Base-by-base conservation (phyloP, 495 filamentous ascomycete species). In the Margaritispora aquatica region DNA sequence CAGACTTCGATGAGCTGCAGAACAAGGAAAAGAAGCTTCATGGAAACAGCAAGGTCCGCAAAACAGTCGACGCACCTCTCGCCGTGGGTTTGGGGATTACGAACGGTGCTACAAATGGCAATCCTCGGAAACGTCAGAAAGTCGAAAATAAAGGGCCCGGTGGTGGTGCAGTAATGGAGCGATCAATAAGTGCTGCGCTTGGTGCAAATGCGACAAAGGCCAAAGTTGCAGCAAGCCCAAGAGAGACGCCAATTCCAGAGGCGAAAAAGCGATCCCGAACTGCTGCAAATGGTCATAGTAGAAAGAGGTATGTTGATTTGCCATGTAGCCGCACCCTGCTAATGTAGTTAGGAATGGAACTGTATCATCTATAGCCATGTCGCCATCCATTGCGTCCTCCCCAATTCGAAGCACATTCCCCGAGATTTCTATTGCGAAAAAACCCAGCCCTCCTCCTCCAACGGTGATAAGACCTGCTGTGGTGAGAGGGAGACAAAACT, bases 1-100 rank as follows among this genome's bases (percentile, higher is more conserved):
- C 86, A 1, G 89, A 94, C 65, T 84, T 88, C 63, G 89, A 95
- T 56, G 91, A 96, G 31, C 73, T 75, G n/a, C 74, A 79, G 57
- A 66, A 70, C 22, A 75, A 74, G 63, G 63, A 64, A 27, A 94
- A 83, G 81, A 89, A 86, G 68, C 70, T 79, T 10, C 74, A 75
- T 23, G 71, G 70, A 26, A 77, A 72, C 50, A 76, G 71, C 58
- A 92, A 86, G 68, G 75, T 81, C 51, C 82, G 90, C 22, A 89
- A 86, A 66, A 77, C 75, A 8, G 83, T 81, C 27, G 79, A 81
- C 49, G 65, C 76, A 10, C 63, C 71, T 36, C 60, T 68, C 26
- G 66, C 66, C n/a, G 68, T 79, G n/a, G 82, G 82, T 24, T 70
- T 84, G 23, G 84, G 81, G 19, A 83, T 85, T 52, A 67, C 75